Percentiles rank a stretch among this genome's conserved stretches.
Evolutionary conservation across 805 yeast genomes (phyloP).

Genomic region (Cyberlindnera misumaiensis): DNA sequence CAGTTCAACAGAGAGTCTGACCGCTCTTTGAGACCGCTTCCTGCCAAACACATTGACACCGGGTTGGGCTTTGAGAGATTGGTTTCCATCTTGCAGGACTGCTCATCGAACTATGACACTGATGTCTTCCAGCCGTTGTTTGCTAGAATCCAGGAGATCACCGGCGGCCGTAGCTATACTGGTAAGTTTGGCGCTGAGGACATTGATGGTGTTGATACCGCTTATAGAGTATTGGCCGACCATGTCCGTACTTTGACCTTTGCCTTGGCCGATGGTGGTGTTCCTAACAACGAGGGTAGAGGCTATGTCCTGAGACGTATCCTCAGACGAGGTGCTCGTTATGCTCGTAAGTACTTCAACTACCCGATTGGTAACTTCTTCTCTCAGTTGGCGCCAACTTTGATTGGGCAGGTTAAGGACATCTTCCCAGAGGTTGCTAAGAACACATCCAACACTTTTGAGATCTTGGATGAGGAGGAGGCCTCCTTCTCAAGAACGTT

Average conservation of each 20-base stretch:
- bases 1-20: conserved; percentile 94
- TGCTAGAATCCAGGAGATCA: conserved; percentile 78
- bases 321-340: conserved; percentile 95
- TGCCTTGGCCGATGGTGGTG: conserved; percentile 98
- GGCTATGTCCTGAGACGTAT: conserved; percentile 97
- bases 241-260: conserved; percentile 96
- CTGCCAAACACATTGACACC: conserved; percentile 94
- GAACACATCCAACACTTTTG: conserved; percentile 69
- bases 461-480: conserved; percentile 94
- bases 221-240: conserved; percentile 96
- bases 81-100: conserved; percentile 89
- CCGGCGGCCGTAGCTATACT: conserved; percentile 84
- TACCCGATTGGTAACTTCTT: conserved; percentile 94
- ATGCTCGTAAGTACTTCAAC: conserved; percentile 91
- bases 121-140: conserved; percentile 93
- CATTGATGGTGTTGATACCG: conserved; percentile 91
- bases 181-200: conserved; percentile 95
- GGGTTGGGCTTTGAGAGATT: conserved; percentile 99
- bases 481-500: conserved; percentile 89
- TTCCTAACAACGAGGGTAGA: conserved; percentile 98
- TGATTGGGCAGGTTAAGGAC: conserved; percentile 79
- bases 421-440: conserved; percentile 87
- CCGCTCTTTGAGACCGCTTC: conserved; percentile 70
- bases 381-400: conserved; percentile 85
- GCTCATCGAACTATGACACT: conserved; percentile 91